Evolutionary conservation across 768 basidiomycete genomes (phyloP), one percentile per base, ranked within the genome.

Genomic region (Lactarius sanguifluus): DNA sequence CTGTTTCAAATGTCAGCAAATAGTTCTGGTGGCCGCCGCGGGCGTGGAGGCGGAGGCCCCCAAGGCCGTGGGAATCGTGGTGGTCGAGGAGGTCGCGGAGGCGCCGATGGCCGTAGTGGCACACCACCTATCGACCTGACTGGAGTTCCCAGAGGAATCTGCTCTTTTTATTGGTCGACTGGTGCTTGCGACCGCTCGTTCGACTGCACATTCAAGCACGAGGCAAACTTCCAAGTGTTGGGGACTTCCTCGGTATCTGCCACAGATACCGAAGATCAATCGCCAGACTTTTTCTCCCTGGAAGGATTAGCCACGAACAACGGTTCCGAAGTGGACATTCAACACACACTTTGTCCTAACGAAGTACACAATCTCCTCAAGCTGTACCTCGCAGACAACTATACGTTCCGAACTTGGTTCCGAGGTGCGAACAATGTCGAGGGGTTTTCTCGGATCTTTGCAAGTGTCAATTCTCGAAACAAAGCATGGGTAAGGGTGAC

Each of bases 151-250:
- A 64, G 64, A 20, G 72, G 72, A 20, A 52, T 72, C 3, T 77
- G 76, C 65, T 50, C 63, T 12, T 73, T 73, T 40, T 78, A 59
- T 67, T 78, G 74, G 74, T 66, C 71, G 1, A 65, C 70, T 38
- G 77, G 77, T 47, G 57, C 62, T 18, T 78, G 77, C 50, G 50
- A 64, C 41, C 70, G 66, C 2, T 54, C 60, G 3, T 75, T 75
- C 47, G 73, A 74, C 18, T 78, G 77, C 57, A 65, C 60, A 0
- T 76, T 66, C 64, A 67, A 62, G 60, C 77, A 78, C 52, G 52
- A 69, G 18, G 59, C 54, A 41, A 71, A 59, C 18, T 52, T 68
- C 16, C 41, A 20, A 23, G 59, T 40, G 30, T 47, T 23, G 43
- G 64, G 23, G 10, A 57, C 54, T 13, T n/a, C 65, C 28, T 30